Evolutionary conservation across 2,329 filamentous ascomycete species (phyloP), one percentile per base, ranked within the genome.

Genomic region (Trematosphaeria pertusa): DNA sequence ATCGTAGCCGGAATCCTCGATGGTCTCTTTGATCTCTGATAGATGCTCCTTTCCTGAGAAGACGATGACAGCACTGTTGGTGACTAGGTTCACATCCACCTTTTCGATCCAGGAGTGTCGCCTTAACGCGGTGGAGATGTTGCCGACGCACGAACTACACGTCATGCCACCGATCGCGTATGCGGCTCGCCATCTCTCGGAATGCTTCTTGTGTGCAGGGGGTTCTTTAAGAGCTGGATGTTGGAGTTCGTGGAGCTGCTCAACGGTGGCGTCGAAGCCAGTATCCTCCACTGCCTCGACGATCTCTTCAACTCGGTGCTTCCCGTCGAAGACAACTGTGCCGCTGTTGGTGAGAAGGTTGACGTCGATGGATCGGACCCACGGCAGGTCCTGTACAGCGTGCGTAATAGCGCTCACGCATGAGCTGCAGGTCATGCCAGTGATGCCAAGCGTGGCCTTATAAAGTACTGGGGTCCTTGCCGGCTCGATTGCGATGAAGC

Each of bases 361-460:
- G 31, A 84, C 72, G 37, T 78, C 73, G 37, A 78, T 74, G 11
- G 73, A 67, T 9, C 64, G 70, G 4, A 84, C 72, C 54, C 75
- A 81, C 1, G 74, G 58, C 1, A 78, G 62, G 44, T 78, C 69
- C 51, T 81, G 58, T 2, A 84, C 60, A 3, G 75, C 77, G 49
- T 74, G 70, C 1, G 76, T 80, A 43, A 85, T 76, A 20, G 74
- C 71, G 28, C 73, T 75, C 4, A 81, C 77, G 58, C 82, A 85
- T 5, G 81, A 78, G 46, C 80, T 80, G 60, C 82, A 84, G 2
- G 81, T 84, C 82, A 85, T 85, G n/a, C 82, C 81, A 19, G 73
- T 73, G 24, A 84, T 75, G n/a, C 76, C 74, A 41, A 81, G 66
- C 3, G 76, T 76, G 4, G 73, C 77, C 47, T 59, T 67, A 50